These are phyloP conservation scores for Botrytis fragariae DNA, from an alignment of 2,329 filamentous ascomycete genomes.

Conservation along the genomic window DNA sequence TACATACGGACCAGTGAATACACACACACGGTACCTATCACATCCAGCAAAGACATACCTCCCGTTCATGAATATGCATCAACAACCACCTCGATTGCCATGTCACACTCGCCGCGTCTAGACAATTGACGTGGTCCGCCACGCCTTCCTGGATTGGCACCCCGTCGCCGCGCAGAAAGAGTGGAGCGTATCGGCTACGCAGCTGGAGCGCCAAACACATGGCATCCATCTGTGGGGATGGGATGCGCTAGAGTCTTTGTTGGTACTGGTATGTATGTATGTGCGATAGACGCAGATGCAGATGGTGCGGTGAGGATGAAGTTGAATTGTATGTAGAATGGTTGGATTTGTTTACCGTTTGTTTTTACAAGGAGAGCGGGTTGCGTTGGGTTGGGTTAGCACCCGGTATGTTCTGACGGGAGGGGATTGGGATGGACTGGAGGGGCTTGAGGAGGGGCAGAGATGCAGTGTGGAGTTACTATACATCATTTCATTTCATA, in stretches of 20 bases:
- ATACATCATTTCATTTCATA: neutral
- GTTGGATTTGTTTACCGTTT: neutral
- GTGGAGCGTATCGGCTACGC: neutral
- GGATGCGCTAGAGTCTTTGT: neutral
- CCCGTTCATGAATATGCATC: neutral
- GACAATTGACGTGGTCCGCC: neutral
- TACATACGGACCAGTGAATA: neutral
- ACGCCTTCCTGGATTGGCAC: neutral
- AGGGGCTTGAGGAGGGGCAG: neutral
- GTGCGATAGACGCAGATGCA: neutral
- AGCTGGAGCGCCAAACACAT: neutral
- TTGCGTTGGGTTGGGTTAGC: neutral
- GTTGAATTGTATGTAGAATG: neutral
- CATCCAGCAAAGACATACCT: neutral
- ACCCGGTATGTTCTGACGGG: neutral
- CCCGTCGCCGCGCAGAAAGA: neutral
- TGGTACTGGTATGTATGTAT: neutral
- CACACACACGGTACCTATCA: neutral
- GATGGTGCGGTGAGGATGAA: neutral
- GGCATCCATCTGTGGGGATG: neutral
- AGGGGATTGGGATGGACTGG: neutral
- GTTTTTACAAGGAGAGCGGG: neutral
- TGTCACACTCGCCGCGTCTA: neutral
- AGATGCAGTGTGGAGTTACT: neutral
- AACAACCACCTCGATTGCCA: neutral